A percentile compares a stretch with the other conserved stretches of the same genome.
Evolutionary conservation across 2,329 filamentous ascomycete genomes (phyloP).

Genomic region (Fusarium sp.): DNA sequence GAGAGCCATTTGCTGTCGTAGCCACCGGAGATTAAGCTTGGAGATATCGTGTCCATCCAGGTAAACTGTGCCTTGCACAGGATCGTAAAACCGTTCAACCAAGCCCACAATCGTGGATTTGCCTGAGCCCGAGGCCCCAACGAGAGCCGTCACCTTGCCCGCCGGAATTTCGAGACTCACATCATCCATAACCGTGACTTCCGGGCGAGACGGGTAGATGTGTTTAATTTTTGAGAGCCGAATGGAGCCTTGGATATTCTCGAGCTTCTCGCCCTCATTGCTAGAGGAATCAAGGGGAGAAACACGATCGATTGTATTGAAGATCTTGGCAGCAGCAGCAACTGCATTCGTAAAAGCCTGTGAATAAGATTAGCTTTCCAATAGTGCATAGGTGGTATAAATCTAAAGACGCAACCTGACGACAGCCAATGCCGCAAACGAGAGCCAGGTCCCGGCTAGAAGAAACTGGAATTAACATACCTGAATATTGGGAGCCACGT

Average conservation of each 20-base stretch:
- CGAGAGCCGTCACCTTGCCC: slow-evolving; percentile 90
- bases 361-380: not conserved
- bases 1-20: slow-evolving; percentile 89
- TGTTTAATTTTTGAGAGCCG: slow-evolving; percentile 86
- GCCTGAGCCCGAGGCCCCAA: slow-evolving; percentile 92
- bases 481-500: slow-evolving; percentile 84
- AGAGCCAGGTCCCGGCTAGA: not conserved
- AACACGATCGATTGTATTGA: slow-evolving; percentile 86
- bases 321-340: slow-evolving; percentile 90
- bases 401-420: not conserved
- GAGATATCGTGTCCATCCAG: slow-evolving; percentile 86
- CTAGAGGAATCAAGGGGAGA: slow-evolving; percentile 85
- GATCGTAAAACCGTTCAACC: slow-evolving; percentile 93
- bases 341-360: slow-evolving; percentile 81
- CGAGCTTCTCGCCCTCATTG: slow-evolving; percentile 75
- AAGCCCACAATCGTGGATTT: slow-evolving; percentile 95
- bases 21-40: slow-evolving; percentile 85
- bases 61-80: slow-evolving; percentile 79
- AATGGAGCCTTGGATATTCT: slow-evolving; percentile 78
- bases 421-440: not conserved
- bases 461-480: not conserved
- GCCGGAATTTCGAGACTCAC: slow-evolving; percentile 84
- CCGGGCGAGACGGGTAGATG: slow-evolving; percentile 92
- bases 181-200: slow-evolving; percentile 87
- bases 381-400: not conserved